Percentiles rank a stretch among this genome's conserved stretches.
phyloP scores from a whole-genome alignment of 495 filamentous ascomycete genomes.

The Xylaria intraflava region DNA sequence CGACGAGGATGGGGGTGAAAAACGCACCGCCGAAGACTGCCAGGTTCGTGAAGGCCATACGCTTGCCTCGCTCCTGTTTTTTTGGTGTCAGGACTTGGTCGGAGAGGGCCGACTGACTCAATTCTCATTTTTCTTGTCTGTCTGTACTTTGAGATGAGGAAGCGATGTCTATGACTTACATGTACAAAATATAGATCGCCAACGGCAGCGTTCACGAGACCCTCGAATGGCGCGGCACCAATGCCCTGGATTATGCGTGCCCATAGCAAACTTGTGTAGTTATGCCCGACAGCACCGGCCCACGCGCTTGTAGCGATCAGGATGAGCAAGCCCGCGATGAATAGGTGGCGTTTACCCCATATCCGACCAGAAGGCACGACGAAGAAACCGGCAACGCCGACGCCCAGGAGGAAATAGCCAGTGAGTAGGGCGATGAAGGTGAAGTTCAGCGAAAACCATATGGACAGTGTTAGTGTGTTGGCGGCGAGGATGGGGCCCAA shows the following conservation, averaged over 20 bases:
- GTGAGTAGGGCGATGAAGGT: conserved; percentile 73
- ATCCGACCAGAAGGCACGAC: conserved; percentile 84
- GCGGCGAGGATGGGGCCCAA: conserved; percentile 81
- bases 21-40: conserved; percentile 88
- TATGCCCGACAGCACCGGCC: conserved; percentile 63
- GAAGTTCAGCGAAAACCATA: conserved; percentile 53
- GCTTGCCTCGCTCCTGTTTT: conserved; percentile 64
- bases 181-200: conserved; percentile 75
- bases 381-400: conserved; percentile 70
- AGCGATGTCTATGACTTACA: conserved; percentile 37
- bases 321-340: conserved; percentile 69
- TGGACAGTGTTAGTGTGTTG: conserved; percentile 66
- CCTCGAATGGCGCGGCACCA: conserved; percentile 69
- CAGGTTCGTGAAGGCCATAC: conserved; percentile 87
- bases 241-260: conserved; percentile 71
- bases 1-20: conserved; percentile 81
- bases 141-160: neutral
- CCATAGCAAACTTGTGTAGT: conserved; percentile 65
- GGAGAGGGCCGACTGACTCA: too few relatives aligned
- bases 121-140: neutral
- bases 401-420: conserved; percentile 80
- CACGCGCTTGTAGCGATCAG: conserved; percentile 66
- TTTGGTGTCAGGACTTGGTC: too few relatives aligned
- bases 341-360: conserved; percentile 87
- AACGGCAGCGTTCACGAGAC: conserved; percentile 68